Evolutionary conservation across 768 basidiomycete genomes (phyloP).

Genomic region (Dentipellis sp.): DNA sequence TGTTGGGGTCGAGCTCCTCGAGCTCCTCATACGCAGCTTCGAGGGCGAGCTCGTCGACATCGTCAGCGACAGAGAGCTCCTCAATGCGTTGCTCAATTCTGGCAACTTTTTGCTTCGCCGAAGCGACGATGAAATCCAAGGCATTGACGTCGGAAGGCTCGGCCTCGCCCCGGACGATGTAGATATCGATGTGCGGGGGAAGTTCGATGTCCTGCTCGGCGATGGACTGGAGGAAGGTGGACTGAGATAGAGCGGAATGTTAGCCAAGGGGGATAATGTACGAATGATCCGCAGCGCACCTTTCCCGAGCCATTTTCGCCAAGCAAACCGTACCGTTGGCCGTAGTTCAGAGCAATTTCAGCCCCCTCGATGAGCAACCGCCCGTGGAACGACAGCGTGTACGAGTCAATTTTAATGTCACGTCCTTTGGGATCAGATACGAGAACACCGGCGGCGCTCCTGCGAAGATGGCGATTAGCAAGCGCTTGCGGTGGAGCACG

Average conservation of each 20-base stretch:
- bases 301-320: slow-evolving; percentile 99
- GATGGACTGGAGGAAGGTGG: slow-evolving; percentile 92
- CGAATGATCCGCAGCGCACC: slow-evolving; percentile 35
- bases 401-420: slow-evolving; percentile 96
- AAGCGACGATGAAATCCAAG: slow-evolving; percentile 92
- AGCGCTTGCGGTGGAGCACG: slow-evolving; percentile 5
- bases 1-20: slow-evolving; percentile 91
- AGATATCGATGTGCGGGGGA: slow-evolving; percentile 93
- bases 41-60: slow-evolving; percentile 80
- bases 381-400: slow-evolving; percentile 95
- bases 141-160: slow-evolving; percentile 94
- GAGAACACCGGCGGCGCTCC: slow-evolving; percentile 87
- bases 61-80: slow-evolving; percentile 82
- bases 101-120: slow-evolving; percentile 88
- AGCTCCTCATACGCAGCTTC: slow-evolving; percentile 91
- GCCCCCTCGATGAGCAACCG: slow-evolving; percentile 67
- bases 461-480: slow-evolving; percentile 21
- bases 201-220: slow-evolving; percentile 94
- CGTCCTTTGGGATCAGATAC: slow-evolving; percentile 88
- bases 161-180: slow-evolving; percentile 92
- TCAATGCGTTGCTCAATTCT: slow-evolving; percentile 90
- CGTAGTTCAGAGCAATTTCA: slow-evolving; percentile 77
- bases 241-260: slow-evolving; percentile 35
- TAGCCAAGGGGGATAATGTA: slow-evolving; percentile 2
- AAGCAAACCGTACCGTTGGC: slow-evolving; percentile 88